Evolutionary conservation across 371 early-diverging fungal species (phyloP).

Genomic region (Apophysomyces ossiformis): DNA sequence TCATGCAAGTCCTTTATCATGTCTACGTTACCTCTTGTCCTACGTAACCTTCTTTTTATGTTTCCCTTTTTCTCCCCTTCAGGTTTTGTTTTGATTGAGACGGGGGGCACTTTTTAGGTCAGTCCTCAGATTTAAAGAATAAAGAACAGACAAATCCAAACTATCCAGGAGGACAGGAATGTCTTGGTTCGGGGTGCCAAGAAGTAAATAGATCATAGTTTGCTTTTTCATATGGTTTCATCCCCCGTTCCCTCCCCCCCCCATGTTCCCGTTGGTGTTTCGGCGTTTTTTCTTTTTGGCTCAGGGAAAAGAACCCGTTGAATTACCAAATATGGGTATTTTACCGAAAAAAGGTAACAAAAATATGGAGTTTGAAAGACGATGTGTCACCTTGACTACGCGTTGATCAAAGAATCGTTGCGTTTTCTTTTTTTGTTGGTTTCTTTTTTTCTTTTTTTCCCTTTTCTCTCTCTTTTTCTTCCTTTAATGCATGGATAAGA

Average conservation of each 20-base stretch:
- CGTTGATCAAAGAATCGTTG: background rate
- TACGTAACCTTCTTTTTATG: background rate
- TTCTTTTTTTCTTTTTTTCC: too few species aligned
- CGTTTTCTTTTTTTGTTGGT: background rate
- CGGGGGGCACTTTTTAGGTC: too few species aligned
- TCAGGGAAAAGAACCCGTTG: background rate
- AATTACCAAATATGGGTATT: conserved; percentile 1
- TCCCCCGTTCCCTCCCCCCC: too few species aligned
- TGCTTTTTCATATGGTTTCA: too few species aligned
- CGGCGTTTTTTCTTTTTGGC: too few species aligned
- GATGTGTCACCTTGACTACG: background rate
- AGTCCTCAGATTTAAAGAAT: background rate
- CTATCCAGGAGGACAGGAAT: background rate
- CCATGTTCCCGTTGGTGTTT: too few species aligned
- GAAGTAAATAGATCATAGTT: background rate
- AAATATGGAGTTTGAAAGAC: conserved; percentile 1
- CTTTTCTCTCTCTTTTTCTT: too few species aligned
- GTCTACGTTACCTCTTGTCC: background rate
- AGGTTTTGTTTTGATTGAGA: too few species aligned
- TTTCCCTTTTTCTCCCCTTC: background rate
- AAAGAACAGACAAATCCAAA: background rate
- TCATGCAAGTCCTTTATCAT: background rate
- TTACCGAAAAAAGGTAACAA: conserved; percentile 7
- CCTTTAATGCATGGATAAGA: too few species aligned
- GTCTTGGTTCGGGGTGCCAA: background rate